Evolutionary conservation across 805 yeast species (phyloP), one percentile per base, ranked within the genome.

Genomic region (Teunomyces kruisii): DNA sequence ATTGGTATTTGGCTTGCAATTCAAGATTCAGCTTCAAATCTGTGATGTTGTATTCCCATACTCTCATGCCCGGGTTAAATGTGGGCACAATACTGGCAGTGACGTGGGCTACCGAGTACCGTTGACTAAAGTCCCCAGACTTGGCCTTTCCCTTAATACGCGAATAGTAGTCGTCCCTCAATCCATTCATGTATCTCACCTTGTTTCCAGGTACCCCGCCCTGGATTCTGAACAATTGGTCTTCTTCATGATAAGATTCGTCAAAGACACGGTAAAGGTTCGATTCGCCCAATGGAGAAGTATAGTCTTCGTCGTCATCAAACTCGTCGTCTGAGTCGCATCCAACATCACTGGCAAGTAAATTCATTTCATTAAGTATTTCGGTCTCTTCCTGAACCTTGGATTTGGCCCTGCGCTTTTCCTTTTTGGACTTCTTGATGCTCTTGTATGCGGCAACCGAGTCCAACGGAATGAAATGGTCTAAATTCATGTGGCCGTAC

Each of bases 401-500:
- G 6, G 39, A n/a, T 14, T 37, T 40, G 3, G 33, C 42, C 39
- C 49, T 46, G 30, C 42, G 39, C 16, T 51, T 49, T 26, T 47
- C 49, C 42, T 44, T 40, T 48, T 50, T n/a, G 15, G 55, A 53
- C 12, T 57, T 44, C 31, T 57, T 53, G 40, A 79, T 67, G 6
- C 79, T 76, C 47, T 74, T 72, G 69, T 86, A 83, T 0, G 94
- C 88, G 52, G 79, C 77, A 39, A 74, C 76, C 1, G 88, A 76
- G 65, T 88, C 92, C 48, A 85, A 69, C 0, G 95, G 89, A 37
- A 86, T 74, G 60, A 86, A 88, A 66, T 88, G 96, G 59, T 89
- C 96, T 44, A 88, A 72, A 63, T 88, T 88, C 96, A 88, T 88
- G 60, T 88, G 96, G 0, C 96, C 96, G 61, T 78, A 88, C 26